Evolutionary conservation across 2,329 filamentous ascomycete genomes (phyloP), one percentile per base, ranked within the genome.

Genomic region (Aspergillus piperis): DNA sequence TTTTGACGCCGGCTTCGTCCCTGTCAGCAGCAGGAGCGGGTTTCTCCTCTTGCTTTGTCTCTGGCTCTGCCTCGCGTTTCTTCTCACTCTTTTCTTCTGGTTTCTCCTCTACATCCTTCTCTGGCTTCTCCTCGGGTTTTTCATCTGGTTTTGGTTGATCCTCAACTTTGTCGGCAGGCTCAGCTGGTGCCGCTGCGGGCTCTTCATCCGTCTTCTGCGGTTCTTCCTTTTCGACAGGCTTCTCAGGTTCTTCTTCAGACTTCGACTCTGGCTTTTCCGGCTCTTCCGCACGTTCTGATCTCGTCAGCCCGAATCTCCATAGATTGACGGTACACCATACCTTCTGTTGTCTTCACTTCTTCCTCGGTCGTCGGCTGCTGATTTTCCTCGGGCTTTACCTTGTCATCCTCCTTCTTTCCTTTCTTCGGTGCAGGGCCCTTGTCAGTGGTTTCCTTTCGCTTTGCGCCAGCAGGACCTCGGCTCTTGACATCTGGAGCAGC

Each of bases 1-100:
- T 77, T 60, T 80, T 77, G 5, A 86, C 74, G 1, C 83, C 81
- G 19, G 73, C 69, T 54, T 75, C 72, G 38, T 68, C 60, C 27
- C 66, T 62, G 32, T 65, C 48, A 3, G 64, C 38, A 6, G 23
- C 48, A n/a, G 48, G 51, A 17, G 38, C 65, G n/a, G 60, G 32
- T 30, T 64, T 59, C 48, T 63, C 42, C 21, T 62, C 54, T 21
- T 38, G 42, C 25, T 50, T 58, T 30, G 59, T 49, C 48, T 65
- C 59, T 27, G 61, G 38, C 44, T 66, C 58, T 27, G 65, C 57
- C 42, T 66, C 64, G 15, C 49, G 27, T 52, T 64, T 57, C 7
- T 58, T 57, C 5, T 62, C 54, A 19, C 49, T 44, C 54, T 61
- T 41, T 56, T 58, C 17, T 59, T 56, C 53, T 41, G 61, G 54